Base-by-base conservation (phyloP, 495 filamentous ascomycete species). In the Aspergillus homomorphus region DNA sequence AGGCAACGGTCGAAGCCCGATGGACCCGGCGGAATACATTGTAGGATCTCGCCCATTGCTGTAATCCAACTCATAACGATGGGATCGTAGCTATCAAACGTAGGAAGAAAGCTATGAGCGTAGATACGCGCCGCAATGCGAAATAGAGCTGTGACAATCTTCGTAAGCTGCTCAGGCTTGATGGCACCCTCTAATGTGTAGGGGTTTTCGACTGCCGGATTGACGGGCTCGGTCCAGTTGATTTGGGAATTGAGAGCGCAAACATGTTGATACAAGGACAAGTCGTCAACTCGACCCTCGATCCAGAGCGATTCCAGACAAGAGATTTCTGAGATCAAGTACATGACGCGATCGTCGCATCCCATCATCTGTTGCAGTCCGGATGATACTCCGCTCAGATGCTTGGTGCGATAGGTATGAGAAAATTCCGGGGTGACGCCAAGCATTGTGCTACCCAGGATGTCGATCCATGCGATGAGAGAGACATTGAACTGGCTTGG, bases 331-430 rank as follows among this genome's bases (percentile, higher is more conserved):
- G 92, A 96, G 68, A 98, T 96, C 57, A 98, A 81, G 68, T 96
- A 98, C 94, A 98, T 97, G 69, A 98, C 83, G 20, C 86, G 84
- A 73, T 98, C 94, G 52, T 98, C 93, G 69, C 94, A 98, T 57
- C 94, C 94, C 94, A 98, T 98, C 12, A 98, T 77, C 66, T 95
- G 90, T 38, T 84, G 82, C n/a, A 98, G 77, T 5, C 94, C 94
- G 14, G 87, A 85, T 33, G 87, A 80, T 10, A 82, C 78, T 0
- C 81, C 75, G 51, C 77, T 84, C 12, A 95, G 78, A 65, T 96
- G 89, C 78, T 96, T 95, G 55, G 88, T 82, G 19, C 94, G 87
- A 66, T 98, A 97, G 5, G 87, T 87, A 67, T 96, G 87, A 6
- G 94, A 90, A 65, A 98, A 97, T 28, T 81, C 77, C 0, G 94